phyloP scores from a whole-genome alignment of 2,329 filamentous ascomycete species.

The Cladosporium sp. region DNA sequence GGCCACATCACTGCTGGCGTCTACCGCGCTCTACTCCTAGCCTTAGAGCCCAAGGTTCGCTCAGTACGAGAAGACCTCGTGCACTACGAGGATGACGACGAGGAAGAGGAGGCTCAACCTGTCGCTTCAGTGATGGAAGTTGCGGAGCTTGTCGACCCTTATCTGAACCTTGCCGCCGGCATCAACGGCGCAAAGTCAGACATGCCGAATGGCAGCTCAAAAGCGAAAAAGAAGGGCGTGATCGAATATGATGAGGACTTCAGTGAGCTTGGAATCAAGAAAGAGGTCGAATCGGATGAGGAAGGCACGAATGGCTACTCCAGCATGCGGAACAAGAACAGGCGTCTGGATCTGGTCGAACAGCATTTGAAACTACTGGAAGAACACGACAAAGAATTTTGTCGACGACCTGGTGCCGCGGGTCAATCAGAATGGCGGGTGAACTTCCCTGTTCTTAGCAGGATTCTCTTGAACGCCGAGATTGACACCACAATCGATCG shows the following conservation, averaged over 20 bases:
- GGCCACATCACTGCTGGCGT: slow-evolving; percentile 75
- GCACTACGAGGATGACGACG: slow-evolving; percentile 45
- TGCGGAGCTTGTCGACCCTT: slow-evolving; percentile 43
- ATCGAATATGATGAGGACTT: slow-evolving; percentile 29
- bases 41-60: slow-evolving; percentile 68
- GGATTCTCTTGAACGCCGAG: slow-evolving; percentile 72
- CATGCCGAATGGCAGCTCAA: slow-evolving; percentile 30
- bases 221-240: slow-evolving; percentile 33
- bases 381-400: slow-evolving; percentile 68
- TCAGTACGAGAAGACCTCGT: slow-evolving; percentile 64
- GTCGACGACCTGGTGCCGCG: slow-evolving; percentile 65
- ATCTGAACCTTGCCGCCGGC: slow-evolving; percentile 42
- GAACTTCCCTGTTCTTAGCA: slow-evolving; percentile 74
- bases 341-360: slow-evolving; percentile 61
- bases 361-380: slow-evolving; percentile 73
- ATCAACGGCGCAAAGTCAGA: slow-evolving; percentile 30
- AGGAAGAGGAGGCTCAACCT: slow-evolving; percentile 40
- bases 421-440: slow-evolving; percentile 76
- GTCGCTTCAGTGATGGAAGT: slow-evolving; percentile 46
- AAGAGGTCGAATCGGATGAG: slow-evolving; percentile 34
- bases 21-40: slow-evolving; percentile 71
- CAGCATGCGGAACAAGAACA: slow-evolving; percentile 25
- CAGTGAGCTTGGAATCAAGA: slow-evolving; percentile 35
- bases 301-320: slow-evolving; percentile 26
- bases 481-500: slow-evolving; percentile 80